Evolutionary conservation across 1,284 basidiomycete genomes (phyloP).

Genomic region (Jaminaea rosea): DNA sequence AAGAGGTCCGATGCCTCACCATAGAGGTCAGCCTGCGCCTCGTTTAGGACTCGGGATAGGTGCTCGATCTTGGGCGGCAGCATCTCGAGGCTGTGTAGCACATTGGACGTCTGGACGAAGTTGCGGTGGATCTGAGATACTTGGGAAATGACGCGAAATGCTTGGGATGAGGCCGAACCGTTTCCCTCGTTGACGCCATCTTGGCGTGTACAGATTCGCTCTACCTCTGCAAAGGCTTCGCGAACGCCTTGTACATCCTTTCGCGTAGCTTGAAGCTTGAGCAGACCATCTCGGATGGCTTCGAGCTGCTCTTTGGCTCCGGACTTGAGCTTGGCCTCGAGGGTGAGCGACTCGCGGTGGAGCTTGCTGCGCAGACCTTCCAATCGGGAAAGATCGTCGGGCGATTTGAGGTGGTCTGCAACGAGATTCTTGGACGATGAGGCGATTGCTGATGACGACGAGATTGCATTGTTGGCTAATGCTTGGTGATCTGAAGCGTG

Average conservation of each 20-base stretch:
- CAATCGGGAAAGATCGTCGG: constrained; percentile 87
- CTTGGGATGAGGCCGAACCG: background rate
- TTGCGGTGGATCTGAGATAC: constrained; percentile 92
- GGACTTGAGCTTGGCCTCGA: constrained; percentile 80
- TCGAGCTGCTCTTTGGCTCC: constrained; percentile 91
- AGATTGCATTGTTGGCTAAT: too few relatives aligned
- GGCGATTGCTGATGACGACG: background rate
- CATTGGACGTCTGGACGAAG: constrained; percentile 87
- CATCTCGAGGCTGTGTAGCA: constrained; percentile 80
- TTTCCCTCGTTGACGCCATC: background rate
- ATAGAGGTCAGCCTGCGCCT: constrained; percentile 62
- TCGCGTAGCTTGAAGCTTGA: constrained; percentile 72
- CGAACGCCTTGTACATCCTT: constrained; percentile 75
- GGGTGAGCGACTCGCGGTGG: constrained; percentile 90
- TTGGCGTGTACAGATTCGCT: constrained; percentile 54
- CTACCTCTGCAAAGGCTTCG: constrained; percentile 83
- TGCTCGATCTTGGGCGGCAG: constrained; percentile 76
- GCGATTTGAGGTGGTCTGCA: constrained; percentile 51
- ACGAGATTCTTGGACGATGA: constrained; percentile 11
- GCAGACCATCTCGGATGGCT: constrained; percentile 76
- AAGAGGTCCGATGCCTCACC: constrained; percentile 81
- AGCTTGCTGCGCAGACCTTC: constrained; percentile 82
- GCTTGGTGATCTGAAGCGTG: too few relatives aligned
- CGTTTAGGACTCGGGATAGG: constrained; percentile 67
- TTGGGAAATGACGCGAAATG: constrained; percentile 47